phyloP scores from a whole-genome alignment of 1,284 basidiomycete genomes.

The Trichosporon ovoides region DNA sequence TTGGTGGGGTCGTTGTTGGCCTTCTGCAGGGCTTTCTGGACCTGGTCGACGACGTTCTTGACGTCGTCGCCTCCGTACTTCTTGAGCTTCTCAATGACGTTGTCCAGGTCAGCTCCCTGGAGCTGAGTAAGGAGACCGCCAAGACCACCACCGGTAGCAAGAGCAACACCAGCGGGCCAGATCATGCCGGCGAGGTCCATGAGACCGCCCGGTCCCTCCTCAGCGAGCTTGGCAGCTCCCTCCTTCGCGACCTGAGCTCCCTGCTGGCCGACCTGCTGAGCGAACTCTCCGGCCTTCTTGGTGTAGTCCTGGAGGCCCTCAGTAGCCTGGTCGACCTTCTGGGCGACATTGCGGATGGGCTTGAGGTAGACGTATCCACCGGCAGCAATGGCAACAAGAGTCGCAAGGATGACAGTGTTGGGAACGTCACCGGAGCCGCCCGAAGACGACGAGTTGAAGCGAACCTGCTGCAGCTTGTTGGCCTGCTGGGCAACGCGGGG shows the following conservation, averaged over 20 bases:
- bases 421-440: constrained; percentile 11
- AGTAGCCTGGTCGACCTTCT: constrained; percentile 7
- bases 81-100: constrained; percentile 42
- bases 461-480: background rate
- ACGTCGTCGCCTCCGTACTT: constrained; percentile 44
- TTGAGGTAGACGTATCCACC: constrained; percentile 43
- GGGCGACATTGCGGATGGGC: constrained; percentile 43
- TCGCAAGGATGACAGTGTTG: constrained; percentile 36
- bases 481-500: background rate
- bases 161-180: constrained; percentile 33
- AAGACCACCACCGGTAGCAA: constrained; percentile 14
- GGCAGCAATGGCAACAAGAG: constrained; percentile 29
- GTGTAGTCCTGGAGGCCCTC: constrained; percentile 4
- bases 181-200: constrained; percentile 29
- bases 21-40: constrained; percentile 41
- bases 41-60: constrained; percentile 38
- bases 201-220: background rate
- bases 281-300: constrained; percentile 8
- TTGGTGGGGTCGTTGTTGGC: constrained; percentile 40
- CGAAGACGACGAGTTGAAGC: constrained; percentile 7
- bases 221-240: constrained; percentile 3
- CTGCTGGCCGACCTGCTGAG: background rate
- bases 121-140: constrained; percentile 39
- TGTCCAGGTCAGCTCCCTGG: constrained; percentile 39
- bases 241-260: constrained; percentile 7